These are phyloP conservation scores for Talaromyces sp. DNA, from an alignment of 2,329 filamentous ascomycete genomes.

Conservation along the genomic window DNA sequence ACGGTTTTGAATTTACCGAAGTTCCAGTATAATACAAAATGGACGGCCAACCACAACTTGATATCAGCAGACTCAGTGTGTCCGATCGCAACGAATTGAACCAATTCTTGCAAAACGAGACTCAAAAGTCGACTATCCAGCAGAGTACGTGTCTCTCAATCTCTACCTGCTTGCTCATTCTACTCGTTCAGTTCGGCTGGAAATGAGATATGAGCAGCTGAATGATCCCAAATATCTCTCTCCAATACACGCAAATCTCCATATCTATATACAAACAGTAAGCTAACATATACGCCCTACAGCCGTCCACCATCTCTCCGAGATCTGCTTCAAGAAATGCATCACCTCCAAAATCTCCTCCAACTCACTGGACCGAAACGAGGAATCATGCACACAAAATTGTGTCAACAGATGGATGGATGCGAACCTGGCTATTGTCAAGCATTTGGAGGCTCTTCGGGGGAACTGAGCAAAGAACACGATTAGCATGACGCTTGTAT, in stretches of 20 bases:
- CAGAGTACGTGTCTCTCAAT: constrained; percentile 38
- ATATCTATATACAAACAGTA: background rate
- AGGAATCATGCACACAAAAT: constrained; percentile 82
- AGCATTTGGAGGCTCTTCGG: constrained; percentile 69
- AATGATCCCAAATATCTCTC: background rate
- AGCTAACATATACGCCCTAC: constrained; percentile 5
- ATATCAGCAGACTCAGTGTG: constrained; percentile 71
- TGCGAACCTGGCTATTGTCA: constrained; percentile 77
- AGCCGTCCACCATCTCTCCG: constrained; percentile 65
- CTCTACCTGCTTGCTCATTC: background rate
- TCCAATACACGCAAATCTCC: background rate
- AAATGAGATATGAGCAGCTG: background rate
- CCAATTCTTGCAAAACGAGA: constrained; percentile 78
- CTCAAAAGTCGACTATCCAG: constrained; percentile 66
- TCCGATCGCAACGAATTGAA: constrained; percentile 84
- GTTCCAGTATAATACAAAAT: constrained; percentile 23
- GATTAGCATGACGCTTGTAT: background rate
- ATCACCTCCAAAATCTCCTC: constrained; percentile 69
- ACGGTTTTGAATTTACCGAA: no score
- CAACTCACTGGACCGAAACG: constrained; percentile 67
- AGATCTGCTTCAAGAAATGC: constrained; percentile 95
- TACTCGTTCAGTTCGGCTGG: no score
- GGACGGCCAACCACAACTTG: constrained; percentile 45
- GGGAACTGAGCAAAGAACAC: background rate
- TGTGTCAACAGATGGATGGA: constrained; percentile 95